A percentile compares a stretch with the other conserved stretches of the same genome.
Conservation (phyloP, 2,329 filamentous ascomycete species). For the Tolypocladium pustulatum region DNA sequence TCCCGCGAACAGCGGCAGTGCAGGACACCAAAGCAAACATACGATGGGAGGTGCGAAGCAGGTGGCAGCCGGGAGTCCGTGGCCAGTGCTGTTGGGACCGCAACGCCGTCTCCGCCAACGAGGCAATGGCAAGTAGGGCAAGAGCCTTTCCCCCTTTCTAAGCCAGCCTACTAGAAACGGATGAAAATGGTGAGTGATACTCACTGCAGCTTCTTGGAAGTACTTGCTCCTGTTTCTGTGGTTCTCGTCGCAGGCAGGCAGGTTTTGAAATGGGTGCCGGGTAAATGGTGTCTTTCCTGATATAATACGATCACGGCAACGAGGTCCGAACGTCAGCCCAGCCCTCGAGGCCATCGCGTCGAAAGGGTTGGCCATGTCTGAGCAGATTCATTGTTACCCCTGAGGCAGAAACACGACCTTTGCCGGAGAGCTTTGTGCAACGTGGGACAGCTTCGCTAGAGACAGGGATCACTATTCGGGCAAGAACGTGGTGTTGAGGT, state of each 20-base stretch:
- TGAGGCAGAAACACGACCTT: not conserved
- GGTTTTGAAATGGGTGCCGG: not conserved
- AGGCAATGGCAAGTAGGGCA: not conserved
- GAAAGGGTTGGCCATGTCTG: not conserved
- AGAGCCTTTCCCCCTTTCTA: not conserved
- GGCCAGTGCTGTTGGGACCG: not conserved
- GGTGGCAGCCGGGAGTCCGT: conserved; percentile 2
- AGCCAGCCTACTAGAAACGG: not conserved
- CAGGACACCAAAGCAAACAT: not conserved
- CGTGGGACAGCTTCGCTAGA: not conserved
- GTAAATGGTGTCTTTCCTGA: not conserved
- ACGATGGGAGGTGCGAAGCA: not conserved
- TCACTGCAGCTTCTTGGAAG: not conserved
- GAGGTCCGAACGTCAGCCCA: not conserved
- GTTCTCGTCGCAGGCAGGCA: not conserved
- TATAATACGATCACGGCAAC: not conserved
- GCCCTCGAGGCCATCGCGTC: not conserved
- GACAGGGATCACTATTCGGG: not conserved
- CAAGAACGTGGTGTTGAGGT: not conserved
- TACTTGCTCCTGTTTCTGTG: not conserved
- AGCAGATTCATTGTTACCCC: not conserved
- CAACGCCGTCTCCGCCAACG: not conserved
- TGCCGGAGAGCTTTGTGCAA: not conserved
- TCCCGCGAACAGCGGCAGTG: not conserved
- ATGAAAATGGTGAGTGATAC: not conserved